Base-by-base conservation (phyloP, 2,329 filamentous ascomycete species). In the Clonostachys chloroleuca region DNA sequence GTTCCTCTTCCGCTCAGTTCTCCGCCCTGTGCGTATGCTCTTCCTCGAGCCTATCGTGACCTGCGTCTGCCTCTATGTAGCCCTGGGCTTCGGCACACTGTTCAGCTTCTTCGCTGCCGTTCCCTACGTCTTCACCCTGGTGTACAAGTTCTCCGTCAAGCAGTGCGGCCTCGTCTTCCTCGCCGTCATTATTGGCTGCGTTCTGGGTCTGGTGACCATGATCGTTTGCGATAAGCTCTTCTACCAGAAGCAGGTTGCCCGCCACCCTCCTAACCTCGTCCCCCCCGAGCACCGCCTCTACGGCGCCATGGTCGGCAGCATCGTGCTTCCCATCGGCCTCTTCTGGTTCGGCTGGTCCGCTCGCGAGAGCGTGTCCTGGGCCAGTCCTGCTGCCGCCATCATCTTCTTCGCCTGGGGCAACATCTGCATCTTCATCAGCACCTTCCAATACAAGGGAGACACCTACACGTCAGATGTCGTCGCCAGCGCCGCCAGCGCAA, bases 321-420 rank as follows among this genome's bases (percentile, higher is more conserved):
- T 79, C 13, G 72, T 74, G 0, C 59, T 83, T 6, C 77, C 78
- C 17, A 39, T 77, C 1, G 73, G 73, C 0, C 57, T 84, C 10
- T 83, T 83, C 55, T 81, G 80, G 78, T 81, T 81, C 52, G 78
- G 71, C 1, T 84, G 81, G 81, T 73, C 75, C 2, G 73, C 76
- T 1, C 60, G 67, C 5, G 48, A 52, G 1, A 65, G 64, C 7
- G 57, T 75, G 2, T 69, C 70, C 5, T 83, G 78, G 76, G 72
- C 69, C 0, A 70, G 71, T 20, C 72, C 77, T 0, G 68, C 74
- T 0, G 59, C 75, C 0, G 74, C 77, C 5, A 75, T 80, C 8
- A 64, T 81, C 4, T 67, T 75, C 0, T 84, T 84, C 54, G 77
- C 77, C 0, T 82, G 76, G 71, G 81, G 80, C 2, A 83, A 83